Evolutionary conservation across 805 yeast genomes (phyloP), one percentile per base, ranked within the genome.

Genomic region (Crinitomyces ghanaensis): DNA sequence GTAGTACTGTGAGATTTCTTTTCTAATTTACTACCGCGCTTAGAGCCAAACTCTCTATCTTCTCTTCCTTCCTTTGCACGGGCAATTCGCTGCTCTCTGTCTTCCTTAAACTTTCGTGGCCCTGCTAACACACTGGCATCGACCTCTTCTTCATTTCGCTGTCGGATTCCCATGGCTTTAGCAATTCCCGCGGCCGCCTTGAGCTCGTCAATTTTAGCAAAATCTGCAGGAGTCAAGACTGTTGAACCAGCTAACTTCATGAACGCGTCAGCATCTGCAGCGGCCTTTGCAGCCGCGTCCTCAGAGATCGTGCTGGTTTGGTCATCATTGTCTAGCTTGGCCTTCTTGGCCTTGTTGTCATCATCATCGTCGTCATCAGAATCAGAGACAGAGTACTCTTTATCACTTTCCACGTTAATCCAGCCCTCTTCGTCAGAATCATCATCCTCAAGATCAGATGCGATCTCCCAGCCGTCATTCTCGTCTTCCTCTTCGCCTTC

Each of bases 181-280:
- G 81, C 81, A 31, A 86, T 68, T 45, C 95, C 95, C 4, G 95
- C 94, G 56, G 80, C 76, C 12, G 73, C 66, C 50, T 75, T 72
- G 48, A 91, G 69, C 57, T 91, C 95, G 50, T 88, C 88, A 48
- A 91, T 67, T 59, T 88, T 88, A 41, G 95, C 95, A 54, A 86
- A 91, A 63, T 91, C 99, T 1, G 97, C 96, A 15, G 99, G 98
- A 0, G 99, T 91, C 46, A 91, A 68, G 40, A 91, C 79, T 46
- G 80, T 74, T 31, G 74, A 69, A n/a, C 80, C 68, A 24, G 77
- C 79, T 43, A 83, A 74, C 36, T 65, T 61, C 62, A 68, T 66
- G n/a, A 68, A 62, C 14, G 63, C 63, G 2, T 37, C 45, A 4
- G 46, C 40, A 13, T 42, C 45, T 9, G 40, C 36, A 15, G 41